These are phyloP conservation scores for Sugiyamaella pinicola DNA, from an alignment of 1,139 yeast species.

Conservation along the genomic window DNA sequence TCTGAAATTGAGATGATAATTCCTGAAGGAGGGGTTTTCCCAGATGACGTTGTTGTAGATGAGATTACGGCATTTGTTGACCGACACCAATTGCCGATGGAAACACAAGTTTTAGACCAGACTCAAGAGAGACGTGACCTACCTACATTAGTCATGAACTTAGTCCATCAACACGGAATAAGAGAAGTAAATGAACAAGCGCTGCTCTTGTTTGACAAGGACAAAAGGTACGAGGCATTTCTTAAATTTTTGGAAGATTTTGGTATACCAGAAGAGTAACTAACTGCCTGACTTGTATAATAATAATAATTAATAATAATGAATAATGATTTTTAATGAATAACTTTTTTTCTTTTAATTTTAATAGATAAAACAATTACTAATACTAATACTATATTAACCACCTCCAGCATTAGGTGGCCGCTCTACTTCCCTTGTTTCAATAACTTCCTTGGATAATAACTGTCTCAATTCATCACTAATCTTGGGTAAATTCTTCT, in stretches of 20 bases:
- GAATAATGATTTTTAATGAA: neutral
- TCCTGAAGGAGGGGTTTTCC: neutral
- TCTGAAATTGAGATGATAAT: neutral
- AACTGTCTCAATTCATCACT: constrained; percentile 61
- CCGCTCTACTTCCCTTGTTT: constrained; percentile 60
- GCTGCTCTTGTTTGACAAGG: neutral
- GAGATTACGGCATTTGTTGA: constrained; percentile 1
- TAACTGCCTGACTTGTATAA: neutral
- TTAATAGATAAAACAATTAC: constrained; percentile 2
- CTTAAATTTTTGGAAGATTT: neutral
- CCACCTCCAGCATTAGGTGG: constrained; percentile 46
- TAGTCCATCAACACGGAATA: constrained; percentile 2
- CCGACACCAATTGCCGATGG: constrained; percentile 1
- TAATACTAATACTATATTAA: constrained; percentile 22
- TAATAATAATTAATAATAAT: too few relatives aligned
- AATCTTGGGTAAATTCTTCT: constrained; percentile 39
- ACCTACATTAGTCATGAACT: neutral
- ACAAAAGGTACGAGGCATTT: constrained; percentile 2
- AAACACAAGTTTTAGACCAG: constrained; percentile 2
- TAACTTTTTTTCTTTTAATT: neutral
- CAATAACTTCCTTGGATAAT: constrained; percentile 59
- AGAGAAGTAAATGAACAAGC: neutral
- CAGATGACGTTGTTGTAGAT: neutral
- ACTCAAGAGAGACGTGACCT: neutral
- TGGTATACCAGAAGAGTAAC: constrained; percentile 5